phyloP scores from a whole-genome alignment of 2,329 filamentous ascomycete genomes.

The Taxawa tesnikishii region DNA sequence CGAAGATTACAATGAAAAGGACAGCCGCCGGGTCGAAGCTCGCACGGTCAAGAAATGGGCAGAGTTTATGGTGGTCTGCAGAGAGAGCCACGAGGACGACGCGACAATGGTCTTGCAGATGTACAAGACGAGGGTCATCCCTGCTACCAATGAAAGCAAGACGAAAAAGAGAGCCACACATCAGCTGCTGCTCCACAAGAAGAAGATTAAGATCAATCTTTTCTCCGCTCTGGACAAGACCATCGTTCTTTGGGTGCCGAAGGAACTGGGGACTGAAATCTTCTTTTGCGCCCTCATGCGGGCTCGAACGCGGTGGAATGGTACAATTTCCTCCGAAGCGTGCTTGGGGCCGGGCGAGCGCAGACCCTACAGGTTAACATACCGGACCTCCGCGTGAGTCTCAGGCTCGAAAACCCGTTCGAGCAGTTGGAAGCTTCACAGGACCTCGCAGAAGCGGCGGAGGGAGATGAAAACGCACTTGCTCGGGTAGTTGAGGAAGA shows the following conservation, averaged over 20 bases:
- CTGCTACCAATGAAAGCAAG: conserved; percentile 39
- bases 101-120: conserved; percentile 45
- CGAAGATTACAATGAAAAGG: conserved; percentile 52
- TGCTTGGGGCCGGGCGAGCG: conserved; percentile 46
- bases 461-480: conserved; percentile 34
- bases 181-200: conserved; percentile 43
- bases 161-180: conserved; percentile 43
- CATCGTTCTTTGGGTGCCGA: conserved; percentile 48
- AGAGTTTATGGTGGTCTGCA: conserved; percentile 50
- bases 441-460: conserved; percentile 26
- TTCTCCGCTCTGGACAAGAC: conserved; percentile 58
- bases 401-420: conserved; percentile 50
- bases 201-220: conserved; percentile 45
- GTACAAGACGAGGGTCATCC: conserved; percentile 49
- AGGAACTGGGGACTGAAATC: conserved; percentile 42
- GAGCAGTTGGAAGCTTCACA: conserved; percentile 34
- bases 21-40: conserved; percentile 46
- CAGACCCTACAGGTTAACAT: conserved; percentile 47
- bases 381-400: conserved; percentile 48
- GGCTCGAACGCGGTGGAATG: conserved; percentile 52
- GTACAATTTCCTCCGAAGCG: conserved; percentile 52
- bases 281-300: conserved; percentile 51
- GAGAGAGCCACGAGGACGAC: conserved; percentile 42
- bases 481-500: conserved; percentile 36
- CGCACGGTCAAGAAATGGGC: conserved; percentile 51